phyloP scores from a whole-genome alignment of 2,329 filamentous ascomycete species.

The Triangularia setosa region DNA sequence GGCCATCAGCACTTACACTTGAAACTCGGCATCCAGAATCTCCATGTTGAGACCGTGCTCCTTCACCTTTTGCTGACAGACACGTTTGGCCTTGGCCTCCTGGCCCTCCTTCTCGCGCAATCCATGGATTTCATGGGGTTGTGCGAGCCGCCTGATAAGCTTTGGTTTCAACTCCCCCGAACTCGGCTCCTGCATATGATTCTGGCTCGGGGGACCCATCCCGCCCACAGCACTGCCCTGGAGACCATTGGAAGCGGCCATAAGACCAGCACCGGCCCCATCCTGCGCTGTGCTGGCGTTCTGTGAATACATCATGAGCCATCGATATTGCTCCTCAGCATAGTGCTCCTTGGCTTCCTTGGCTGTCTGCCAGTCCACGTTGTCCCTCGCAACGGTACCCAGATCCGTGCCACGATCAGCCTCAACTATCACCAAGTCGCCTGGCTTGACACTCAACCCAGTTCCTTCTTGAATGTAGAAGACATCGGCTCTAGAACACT shows the following conservation, averaged over 20 bases:
- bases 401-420: slow-evolving; percentile 94
- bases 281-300: slow-evolving; percentile 63
- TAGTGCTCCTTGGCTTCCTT: slow-evolving; percentile 88
- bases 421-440: slow-evolving; percentile 95
- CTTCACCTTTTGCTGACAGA: slow-evolving; percentile 93
- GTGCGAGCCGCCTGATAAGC: slow-evolving; percentile 91
- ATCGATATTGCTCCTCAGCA: slow-evolving; percentile 93
- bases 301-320: slow-evolving; percentile 98
- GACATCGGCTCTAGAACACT: slow-evolving; percentile 89
- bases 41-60: slow-evolving; percentile 97
- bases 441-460: slow-evolving; percentile 81
- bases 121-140: slow-evolving; percentile 82
- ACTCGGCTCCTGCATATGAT: slow-evolving; percentile 68
- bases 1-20: slow-evolving; percentile 66
- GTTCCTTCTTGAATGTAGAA: slow-evolving; percentile 97
- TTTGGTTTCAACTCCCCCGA: slow-evolving; percentile 84
- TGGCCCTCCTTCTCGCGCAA: slow-evolving; percentile 95
- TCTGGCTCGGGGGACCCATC: slow-evolving; percentile 71
- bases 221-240: slow-evolving; percentile 70
- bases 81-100: slow-evolving; percentile 93
- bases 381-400: slow-evolving; percentile 84
- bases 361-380: slow-evolving; percentile 82
- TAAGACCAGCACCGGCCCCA: slow-evolving; percentile 56
- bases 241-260: slow-evolving; percentile 60
- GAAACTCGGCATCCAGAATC: slow-evolving; percentile 96